A percentile compares a stretch with the other conserved stretches of the same genome.
Conservation (phyloP, 2,329 filamentous ascomycete genomes). For the Alternaria sp. region DNA sequence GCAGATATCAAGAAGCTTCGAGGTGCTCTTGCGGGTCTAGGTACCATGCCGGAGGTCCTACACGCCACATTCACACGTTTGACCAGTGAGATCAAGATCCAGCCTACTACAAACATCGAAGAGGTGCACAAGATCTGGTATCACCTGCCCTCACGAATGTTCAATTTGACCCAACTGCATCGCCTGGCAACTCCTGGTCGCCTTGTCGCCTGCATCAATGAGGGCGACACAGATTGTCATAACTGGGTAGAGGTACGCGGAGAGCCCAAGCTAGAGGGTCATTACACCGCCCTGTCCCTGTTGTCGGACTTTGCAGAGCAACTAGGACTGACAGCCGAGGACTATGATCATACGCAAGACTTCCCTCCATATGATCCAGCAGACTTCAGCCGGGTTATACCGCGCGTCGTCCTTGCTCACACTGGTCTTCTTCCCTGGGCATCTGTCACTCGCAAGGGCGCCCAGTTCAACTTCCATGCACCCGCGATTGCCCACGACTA, state of each 20-base stretch:
- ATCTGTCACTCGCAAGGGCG: conserved; percentile 14
- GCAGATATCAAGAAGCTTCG: conserved; percentile 3
- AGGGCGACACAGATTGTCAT: conserved; percentile 10
- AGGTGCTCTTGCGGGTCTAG: conserved; percentile 2
- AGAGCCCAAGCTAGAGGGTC: conserved; percentile 19
- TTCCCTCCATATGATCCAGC: conserved; percentile 13
- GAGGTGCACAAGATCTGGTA: conserved; percentile 13
- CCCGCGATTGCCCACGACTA: background rate
- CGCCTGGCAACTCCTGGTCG: conserved; percentile 5
- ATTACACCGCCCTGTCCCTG: conserved; percentile 17
- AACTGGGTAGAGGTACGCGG: conserved; percentile 28
- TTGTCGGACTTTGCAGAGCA: conserved; percentile 7
- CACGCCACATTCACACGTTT: conserved; percentile 3
- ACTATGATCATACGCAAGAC: background rate
- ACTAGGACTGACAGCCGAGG: conserved; percentile 2
- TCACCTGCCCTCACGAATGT: conserved; percentile 24
- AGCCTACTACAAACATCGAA: background rate
- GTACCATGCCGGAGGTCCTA: conserved; percentile 8
- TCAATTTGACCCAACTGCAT: conserved; percentile 27
- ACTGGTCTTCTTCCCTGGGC: conserved; percentile 18
- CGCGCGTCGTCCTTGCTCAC: conserved; percentile 18
- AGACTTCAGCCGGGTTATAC: conserved; percentile 23
- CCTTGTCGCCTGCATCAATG: conserved; percentile 1
- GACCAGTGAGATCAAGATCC: background rate
- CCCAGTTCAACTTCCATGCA: conserved; percentile 17